Conservation (phyloP, 2,329 filamentous ascomycete species). For the Paracorniculantispora psalliotae region DNA sequence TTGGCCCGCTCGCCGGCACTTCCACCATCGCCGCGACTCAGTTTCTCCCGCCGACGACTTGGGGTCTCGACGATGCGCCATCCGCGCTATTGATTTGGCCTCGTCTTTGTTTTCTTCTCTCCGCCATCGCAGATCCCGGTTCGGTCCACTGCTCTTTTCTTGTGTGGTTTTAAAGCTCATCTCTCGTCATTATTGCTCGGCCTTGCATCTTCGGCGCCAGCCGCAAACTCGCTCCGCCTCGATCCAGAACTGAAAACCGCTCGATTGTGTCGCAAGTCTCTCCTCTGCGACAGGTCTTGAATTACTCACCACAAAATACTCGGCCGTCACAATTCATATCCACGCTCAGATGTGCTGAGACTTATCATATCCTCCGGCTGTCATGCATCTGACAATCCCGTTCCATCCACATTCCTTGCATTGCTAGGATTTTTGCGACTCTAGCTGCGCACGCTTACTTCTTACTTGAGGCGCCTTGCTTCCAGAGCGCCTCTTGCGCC, state of each 20-base stretch:
- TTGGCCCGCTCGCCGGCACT: conserved; percentile 7
- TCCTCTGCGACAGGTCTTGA: neutral
- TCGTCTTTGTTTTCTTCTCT: neutral
- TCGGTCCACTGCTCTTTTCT: neutral
- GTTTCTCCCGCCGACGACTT: neutral
- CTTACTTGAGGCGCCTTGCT: neutral
- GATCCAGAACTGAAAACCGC: neutral
- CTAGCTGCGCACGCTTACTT: neutral
- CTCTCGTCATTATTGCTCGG: neutral
- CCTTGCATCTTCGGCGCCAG: conserved; percentile 2
- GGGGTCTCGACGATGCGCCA: conserved; percentile 9
- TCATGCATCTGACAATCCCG: conserved; percentile 6
- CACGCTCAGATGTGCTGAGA: neutral
- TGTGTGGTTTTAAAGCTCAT: too few species aligned
- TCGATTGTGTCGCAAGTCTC: neutral
- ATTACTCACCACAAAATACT: neutral
- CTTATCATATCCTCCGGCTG: neutral
- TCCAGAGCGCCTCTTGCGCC: neutral
- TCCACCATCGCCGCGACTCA: conserved; percentile 9
- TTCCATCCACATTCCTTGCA: neutral
- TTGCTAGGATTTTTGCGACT: neutral
- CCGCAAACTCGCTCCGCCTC: neutral
- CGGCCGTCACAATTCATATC: neutral
- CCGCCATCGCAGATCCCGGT: neutral
- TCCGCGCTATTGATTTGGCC: conserved; percentile 8